Evolutionary conservation across 352 stramenopile species (phyloP).

Genomic region (Pythium monospermum): DNA sequence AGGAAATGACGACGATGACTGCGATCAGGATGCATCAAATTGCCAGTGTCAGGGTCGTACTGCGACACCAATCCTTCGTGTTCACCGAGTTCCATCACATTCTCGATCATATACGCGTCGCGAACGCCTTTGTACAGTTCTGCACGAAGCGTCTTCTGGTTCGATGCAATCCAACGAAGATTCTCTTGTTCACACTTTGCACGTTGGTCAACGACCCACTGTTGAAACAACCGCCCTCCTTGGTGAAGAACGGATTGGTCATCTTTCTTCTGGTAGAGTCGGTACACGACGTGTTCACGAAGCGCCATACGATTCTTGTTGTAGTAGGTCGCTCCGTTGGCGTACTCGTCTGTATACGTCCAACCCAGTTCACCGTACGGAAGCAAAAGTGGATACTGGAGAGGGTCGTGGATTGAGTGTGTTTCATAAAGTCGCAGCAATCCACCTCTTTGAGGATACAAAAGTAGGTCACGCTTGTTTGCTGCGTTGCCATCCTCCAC

Average conservation of each 20-base stretch:
- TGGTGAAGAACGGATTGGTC: not conserved
- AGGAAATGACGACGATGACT: not conserved
- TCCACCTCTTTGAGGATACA: not conserved
- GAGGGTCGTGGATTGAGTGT: slow-evolving; percentile 3
- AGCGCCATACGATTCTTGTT: not conserved
- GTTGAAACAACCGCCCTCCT: slow-evolving; percentile 11
- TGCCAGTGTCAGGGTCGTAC: not conserved
- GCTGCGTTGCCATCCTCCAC: slow-evolving; percentile 6
- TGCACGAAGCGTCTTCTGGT: slow-evolving; percentile 7
- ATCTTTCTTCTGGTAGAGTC: slow-evolving; percentile 3
- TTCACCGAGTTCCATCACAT: not conserved
- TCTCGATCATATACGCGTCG: slow-evolving; percentile 11
- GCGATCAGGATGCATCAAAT: not conserved
- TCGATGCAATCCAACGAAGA: slow-evolving; percentile 9
- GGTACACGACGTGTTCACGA: slow-evolving; percentile 4
- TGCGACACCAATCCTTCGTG: slow-evolving; percentile 1
- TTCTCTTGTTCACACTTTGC: slow-evolving; percentile 14
- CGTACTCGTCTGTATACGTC: slow-evolving; percentile 4
- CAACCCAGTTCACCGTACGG: slow-evolving; percentile 1
- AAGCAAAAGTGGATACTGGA: slow-evolving; percentile 8
- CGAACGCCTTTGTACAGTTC: slow-evolving; percentile 8
- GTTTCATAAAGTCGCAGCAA: slow-evolving; percentile 11
- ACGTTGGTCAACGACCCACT: slow-evolving; percentile 12
- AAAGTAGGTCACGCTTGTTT: slow-evolving; percentile 7
- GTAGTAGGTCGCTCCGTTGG: not conserved